phyloP scores from a whole-genome alignment of 2,329 filamentous ascomycete species.

The Xylaria polymorpha region DNA sequence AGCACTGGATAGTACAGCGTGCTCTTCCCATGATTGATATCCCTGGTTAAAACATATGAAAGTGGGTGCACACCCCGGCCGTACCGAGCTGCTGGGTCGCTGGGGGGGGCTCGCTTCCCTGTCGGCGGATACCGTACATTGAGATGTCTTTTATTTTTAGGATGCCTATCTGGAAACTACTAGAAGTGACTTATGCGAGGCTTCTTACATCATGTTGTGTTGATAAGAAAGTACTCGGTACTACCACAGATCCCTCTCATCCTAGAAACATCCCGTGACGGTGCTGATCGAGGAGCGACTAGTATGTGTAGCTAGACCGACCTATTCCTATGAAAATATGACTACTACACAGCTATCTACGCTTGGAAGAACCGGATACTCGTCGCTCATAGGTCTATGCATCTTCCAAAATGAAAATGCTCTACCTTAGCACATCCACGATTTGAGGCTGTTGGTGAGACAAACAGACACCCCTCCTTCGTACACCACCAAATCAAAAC shows the following conservation, averaged over 20 bases:
- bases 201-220: not conserved
- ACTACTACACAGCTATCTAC: not conserved
- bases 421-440: not conserved
- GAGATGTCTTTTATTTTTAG: constrained; percentile 16
- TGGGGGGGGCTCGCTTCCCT: constrained; percentile 6
- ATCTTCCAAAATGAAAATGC: not conserved
- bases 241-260: not conserved
- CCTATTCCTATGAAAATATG: not conserved
- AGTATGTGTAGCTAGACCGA: not conserved
- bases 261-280: not conserved
- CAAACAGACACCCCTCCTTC: constrained; percentile 4
- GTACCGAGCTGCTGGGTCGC: constrained; percentile 31
- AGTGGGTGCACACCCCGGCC: constrained; percentile 14
- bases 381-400: not conserved
- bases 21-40: not conserved
- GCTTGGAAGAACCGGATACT: not conserved
- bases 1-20: not conserved
- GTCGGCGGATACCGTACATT: constrained; percentile 3
- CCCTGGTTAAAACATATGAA: not conserved
- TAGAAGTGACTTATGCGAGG: not conserved
- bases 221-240: not conserved
- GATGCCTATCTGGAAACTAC: not conserved
- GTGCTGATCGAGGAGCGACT: not conserved
- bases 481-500: constrained; percentile 21
- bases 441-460: constrained; percentile 6